phyloP scores from a whole-genome alignment of 139 green algal genomes.

The Chlorella sp. region DNA sequence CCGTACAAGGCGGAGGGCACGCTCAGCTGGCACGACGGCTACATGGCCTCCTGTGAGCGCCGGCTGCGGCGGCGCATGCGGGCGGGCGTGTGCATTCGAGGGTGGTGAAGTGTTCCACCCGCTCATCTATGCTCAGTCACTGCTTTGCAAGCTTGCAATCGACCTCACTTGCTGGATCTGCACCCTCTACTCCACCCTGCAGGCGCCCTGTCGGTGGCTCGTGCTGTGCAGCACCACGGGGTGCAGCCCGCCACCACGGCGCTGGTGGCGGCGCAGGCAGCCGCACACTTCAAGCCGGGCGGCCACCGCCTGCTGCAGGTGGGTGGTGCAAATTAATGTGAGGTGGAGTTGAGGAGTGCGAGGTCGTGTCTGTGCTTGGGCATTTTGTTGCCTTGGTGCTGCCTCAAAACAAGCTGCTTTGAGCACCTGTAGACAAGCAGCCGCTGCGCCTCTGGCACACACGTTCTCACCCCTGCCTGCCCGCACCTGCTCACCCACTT shows the following conservation, averaged over 20 bases:
- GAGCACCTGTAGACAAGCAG: background rate
- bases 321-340: background rate
- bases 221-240: constrained; percentile 10
- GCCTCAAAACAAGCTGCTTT: no score
- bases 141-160: background rate
- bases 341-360: no score
- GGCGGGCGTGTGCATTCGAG: background rate
- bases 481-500: background rate
- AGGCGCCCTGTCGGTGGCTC: background rate
- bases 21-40: background rate
- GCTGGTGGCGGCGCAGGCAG: background rate
- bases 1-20: constrained; percentile 12
- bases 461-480: no score
- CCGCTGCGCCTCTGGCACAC: background rate
- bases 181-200: background rate
- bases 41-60: constrained; percentile 18
- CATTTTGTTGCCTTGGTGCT: no score
- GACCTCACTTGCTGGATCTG: background rate
- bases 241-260: constrained; percentile 3
- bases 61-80: background rate
- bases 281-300: background rate
- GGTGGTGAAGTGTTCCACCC: no score
- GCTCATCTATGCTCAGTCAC: background rate
- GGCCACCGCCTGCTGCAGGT: constrained; percentile 25
- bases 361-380: no score